Conservation (phyloP, 2,329 filamentous ascomycete genomes). For the Neoascochyta sp. region DNA sequence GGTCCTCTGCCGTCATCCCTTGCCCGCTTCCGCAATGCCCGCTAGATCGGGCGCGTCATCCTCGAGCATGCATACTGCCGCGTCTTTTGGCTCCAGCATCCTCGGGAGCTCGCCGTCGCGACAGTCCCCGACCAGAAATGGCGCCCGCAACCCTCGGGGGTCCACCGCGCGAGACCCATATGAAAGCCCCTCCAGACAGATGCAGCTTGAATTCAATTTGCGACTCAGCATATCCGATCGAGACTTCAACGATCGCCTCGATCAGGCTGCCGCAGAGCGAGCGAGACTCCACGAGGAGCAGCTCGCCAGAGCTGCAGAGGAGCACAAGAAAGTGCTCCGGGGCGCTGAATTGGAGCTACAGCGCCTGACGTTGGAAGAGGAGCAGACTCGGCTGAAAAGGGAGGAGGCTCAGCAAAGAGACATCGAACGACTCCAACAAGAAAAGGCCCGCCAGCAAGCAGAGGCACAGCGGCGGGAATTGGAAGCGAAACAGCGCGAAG, state of each 20-base stretch:
- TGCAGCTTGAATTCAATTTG: conserved; percentile 42
- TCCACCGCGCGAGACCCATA: conserved; percentile 22
- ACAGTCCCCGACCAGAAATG: conserved; percentile 31
- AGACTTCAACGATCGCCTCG: conserved; percentile 56
- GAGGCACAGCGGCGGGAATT: conserved; percentile 32
- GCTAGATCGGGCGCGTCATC: conserved; percentile 32
- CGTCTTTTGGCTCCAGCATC: conserved; percentile 33
- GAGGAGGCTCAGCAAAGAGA: conserved; percentile 38
- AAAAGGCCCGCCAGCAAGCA: conserved; percentile 43
- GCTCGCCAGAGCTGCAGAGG: conserved; percentile 60
- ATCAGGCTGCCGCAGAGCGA: conserved; percentile 59
- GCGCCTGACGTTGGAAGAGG: conserved; percentile 45
- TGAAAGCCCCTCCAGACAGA: conserved; percentile 34
- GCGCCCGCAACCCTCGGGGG: conserved; percentile 17
- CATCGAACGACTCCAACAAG: conserved; percentile 42
- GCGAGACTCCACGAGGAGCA: conserved; percentile 63
- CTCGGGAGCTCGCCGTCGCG: conserved; percentile 29
- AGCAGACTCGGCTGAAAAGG: conserved; percentile 30
- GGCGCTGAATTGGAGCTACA: conserved; percentile 54
- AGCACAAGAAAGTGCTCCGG: conserved; percentile 62
- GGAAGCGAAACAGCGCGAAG: conserved; percentile 34
- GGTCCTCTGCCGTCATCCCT: conserved; percentile 2
- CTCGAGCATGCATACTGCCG: conserved; percentile 33
- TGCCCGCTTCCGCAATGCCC: conserved; percentile 21
- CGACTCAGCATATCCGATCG: conserved; percentile 43